Percentiles rank a stretch among this genome's conserved stretches.
These are phyloP conservation scores for Lachnellula occidentalis DNA, from an alignment of 2,329 filamentous ascomycete species.

Conservation along the genomic window DNA sequence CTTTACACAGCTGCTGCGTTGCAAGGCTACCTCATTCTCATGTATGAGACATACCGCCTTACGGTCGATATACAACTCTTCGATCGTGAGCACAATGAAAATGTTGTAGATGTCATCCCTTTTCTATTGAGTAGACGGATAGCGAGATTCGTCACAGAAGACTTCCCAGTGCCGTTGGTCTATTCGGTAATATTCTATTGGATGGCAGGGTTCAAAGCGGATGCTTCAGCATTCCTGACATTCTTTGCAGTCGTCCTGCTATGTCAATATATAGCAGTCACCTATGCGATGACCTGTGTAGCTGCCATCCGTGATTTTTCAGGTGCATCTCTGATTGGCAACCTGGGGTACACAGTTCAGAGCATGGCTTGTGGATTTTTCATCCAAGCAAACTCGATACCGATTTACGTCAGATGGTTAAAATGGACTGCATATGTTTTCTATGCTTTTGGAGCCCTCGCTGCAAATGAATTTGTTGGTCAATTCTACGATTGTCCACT, in stretches of 20 bases:
- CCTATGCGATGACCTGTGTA: conserved; percentile 64
- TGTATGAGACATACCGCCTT: conserved; percentile 71
- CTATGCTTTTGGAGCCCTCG: conserved; percentile 67
- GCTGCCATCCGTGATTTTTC: conserved; percentile 62
- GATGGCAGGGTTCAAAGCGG: conserved; percentile 66
- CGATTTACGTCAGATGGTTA: conserved; percentile 72
- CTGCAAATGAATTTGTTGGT: conserved; percentile 66
- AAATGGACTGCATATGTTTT: conserved; percentile 63
- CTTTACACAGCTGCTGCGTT: conserved; percentile 66
- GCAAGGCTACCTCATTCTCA: conserved; percentile 70
- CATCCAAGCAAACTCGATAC: conserved; percentile 66
- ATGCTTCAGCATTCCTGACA: conserved; percentile 60
- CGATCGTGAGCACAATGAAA: conserved; percentile 69
- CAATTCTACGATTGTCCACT: conserved; percentile 69
- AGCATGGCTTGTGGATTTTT: conserved; percentile 73
- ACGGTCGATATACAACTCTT: conserved; percentile 71
- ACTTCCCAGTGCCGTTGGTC: conserved; percentile 65
- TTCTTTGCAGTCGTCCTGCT: conserved; percentile 66
- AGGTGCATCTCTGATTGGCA: conserved; percentile 65
- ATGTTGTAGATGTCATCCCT: conserved; percentile 62
- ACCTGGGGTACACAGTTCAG: conserved; percentile 67
- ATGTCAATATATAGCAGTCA: conserved; percentile 69
- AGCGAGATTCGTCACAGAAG: conserved; percentile 64
- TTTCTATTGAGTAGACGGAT: conserved; percentile 66
- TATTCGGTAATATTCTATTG: conserved; percentile 72